Evolutionary conservation across 2,329 filamentous ascomycete genomes (phyloP), one percentile per base, ranked within the genome.

Genomic region (Apiospora rasikravindrae): DNA sequence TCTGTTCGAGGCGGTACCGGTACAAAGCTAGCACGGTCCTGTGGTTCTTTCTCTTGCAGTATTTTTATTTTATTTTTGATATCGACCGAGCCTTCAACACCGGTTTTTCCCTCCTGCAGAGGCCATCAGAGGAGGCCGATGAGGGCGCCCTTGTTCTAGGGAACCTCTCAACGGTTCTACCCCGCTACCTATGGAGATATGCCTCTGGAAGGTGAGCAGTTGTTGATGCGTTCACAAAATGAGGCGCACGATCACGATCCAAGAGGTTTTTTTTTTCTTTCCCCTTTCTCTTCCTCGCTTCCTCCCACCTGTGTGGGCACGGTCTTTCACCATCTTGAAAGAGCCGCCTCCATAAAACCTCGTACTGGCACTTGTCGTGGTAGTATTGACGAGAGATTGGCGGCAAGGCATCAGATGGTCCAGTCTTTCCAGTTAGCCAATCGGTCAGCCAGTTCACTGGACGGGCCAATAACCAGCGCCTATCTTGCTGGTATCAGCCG

Each of bases 381-480:
- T 64, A 64, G 57, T 22, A 64, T 64, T 64, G 19, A n/a, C 66
- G 68, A 73, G 73, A 61, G 44, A 71, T 71, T 73, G 75, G 73
- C 75, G 75, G 73, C 73, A 74, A 69, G 72, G 72, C 73, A 73
- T 75, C 73, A 76, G 75, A 76, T 74, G 75, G 74, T 69, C 73
- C 49, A 71, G 53, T 71, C 69, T 64, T 64, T 74, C 72, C 74
- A 73, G 72, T 73, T 73, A 74, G 40, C 74, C 71, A 72, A 74
- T 71, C 73, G 72, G 73, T 75, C 75, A 73, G 72, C 72, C 73
- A 71, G 73, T 72, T 67, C 72, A 73, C 72, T 26, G 47, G 69
- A 69, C 64, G 51, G 69, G 70, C 74, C 75, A 75, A 76, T 74
- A 69, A 74, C 67, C 29, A 69, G 29, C 49, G 61, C 57, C 57